Percentiles rank a stretch among this genome's conserved stretches.
phyloP scores from a whole-genome alignment of 2,329 filamentous ascomycete genomes.

The Curvularia verruculosa region DNA sequence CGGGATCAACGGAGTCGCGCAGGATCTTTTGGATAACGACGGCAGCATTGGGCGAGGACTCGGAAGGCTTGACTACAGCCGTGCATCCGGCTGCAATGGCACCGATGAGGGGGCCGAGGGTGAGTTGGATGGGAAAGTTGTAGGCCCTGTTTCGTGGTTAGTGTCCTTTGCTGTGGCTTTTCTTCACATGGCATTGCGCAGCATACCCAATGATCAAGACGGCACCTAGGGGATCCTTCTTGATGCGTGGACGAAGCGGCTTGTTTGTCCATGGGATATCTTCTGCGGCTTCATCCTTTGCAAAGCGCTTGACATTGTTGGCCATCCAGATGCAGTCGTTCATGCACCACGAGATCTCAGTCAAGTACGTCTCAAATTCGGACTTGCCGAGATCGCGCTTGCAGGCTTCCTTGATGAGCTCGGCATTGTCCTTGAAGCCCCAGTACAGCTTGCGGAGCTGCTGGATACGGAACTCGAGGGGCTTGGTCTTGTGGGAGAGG shows the following conservation, averaged over 20 bases:
- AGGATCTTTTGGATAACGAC: slow-evolving; percentile 81
- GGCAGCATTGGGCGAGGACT: slow-evolving; percentile 76
- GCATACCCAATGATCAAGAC: slow-evolving; percentile 72
- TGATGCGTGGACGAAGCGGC: slow-evolving; percentile 74
- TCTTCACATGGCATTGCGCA: neutral
- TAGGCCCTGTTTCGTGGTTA: slow-evolving; percentile 65
- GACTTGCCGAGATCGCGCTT: slow-evolving; percentile 80
- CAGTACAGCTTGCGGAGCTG: slow-evolving; percentile 96
- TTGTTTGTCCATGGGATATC: slow-evolving; percentile 73
- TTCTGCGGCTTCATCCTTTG: slow-evolving; percentile 76
- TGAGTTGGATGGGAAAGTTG: slow-evolving; percentile 90
- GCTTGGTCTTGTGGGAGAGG: slow-evolving; percentile 78
- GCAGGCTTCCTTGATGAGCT: slow-evolving; percentile 75
- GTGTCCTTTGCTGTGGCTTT: neutral
- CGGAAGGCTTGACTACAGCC: slow-evolving; percentile 87
- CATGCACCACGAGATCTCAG: slow-evolving; percentile 78
- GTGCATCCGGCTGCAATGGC: slow-evolving; percentile 94
- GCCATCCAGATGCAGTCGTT: slow-evolving; percentile 81
- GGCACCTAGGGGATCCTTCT: slow-evolving; percentile 85
- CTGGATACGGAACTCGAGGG: slow-evolving; percentile 77
- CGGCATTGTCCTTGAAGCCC: slow-evolving; percentile 80
- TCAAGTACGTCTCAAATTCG: slow-evolving; percentile 72
- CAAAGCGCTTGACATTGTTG: slow-evolving; percentile 79
- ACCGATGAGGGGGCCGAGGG: slow-evolving; percentile 78
- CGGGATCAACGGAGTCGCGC: slow-evolving; percentile 74